Evolutionary conservation across 1,139 yeast genomes (phyloP).

Genomic region (Keqinozyma sinolaborantium): DNA sequence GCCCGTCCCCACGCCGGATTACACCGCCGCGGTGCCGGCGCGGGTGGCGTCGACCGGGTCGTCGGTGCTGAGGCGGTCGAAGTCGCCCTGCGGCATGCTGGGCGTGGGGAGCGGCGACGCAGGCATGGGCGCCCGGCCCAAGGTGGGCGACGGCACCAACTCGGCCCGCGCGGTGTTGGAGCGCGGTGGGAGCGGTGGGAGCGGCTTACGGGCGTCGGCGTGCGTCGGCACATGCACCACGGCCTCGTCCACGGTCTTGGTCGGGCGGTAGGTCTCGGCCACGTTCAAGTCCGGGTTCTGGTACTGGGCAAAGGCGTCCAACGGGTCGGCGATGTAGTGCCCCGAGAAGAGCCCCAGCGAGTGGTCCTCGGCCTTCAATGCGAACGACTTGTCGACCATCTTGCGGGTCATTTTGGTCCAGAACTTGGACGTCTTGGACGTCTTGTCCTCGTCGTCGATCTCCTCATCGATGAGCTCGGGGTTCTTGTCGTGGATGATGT

Average conservation of each 20-base stretch:
- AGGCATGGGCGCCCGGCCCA: constrained; percentile 3
- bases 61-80: neutral
- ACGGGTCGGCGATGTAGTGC: constrained; percentile 30
- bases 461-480: constrained; percentile 29
- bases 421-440: constrained; percentile 20
- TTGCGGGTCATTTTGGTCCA: constrained; percentile 26
- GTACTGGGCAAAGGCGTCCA: constrained; percentile 27
- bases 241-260: constrained; percentile 15
- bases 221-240: constrained; percentile 11
- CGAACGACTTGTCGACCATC: constrained; percentile 20
- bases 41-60: too few relatives aligned
- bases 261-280: constrained; percentile 30
- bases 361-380: constrained; percentile 24
- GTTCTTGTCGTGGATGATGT: constrained; percentile 24
- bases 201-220: constrained; percentile 4
- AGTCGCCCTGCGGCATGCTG: neutral
- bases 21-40: too few relatives aligned
- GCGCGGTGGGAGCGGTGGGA: constrained; percentile 33
- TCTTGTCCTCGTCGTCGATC: constrained; percentile 26
- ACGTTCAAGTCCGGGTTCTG: constrained; percentile 23
- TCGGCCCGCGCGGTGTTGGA: constrained; percentile 16
- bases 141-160: constrained; percentile 8
- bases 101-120: constrained; percentile 8
- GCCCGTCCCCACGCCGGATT: too few relatives aligned
- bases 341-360: constrained; percentile 31